phyloP scores from a whole-genome alignment of 192 early-diverging fungal species.

The Mortierella claussenii region DNA sequence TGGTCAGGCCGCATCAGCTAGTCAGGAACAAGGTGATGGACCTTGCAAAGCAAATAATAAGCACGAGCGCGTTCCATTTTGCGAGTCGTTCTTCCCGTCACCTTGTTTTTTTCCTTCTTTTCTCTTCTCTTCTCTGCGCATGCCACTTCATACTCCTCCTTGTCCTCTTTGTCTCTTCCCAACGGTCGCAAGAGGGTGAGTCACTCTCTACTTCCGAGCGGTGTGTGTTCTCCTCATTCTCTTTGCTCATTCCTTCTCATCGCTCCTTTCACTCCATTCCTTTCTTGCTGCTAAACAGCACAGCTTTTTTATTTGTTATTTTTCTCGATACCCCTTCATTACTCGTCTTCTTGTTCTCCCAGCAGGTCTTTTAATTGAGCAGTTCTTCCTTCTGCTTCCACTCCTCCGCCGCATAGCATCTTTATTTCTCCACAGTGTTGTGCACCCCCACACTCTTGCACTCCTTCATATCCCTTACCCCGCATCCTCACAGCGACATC shows the following conservation, averaged over 20 bases:
- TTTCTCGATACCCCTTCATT: neutral
- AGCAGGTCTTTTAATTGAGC: too few species aligned
- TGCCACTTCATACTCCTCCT: too few species aligned
- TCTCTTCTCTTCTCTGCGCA: neutral
- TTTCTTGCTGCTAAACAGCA: too few species aligned
- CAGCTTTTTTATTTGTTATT: slow-evolving; percentile 8
- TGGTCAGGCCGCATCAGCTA: neutral
- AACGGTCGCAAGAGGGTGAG: too few species aligned
- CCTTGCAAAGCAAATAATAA: too few species aligned
- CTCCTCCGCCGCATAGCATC: neutral
- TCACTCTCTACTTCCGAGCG: too few species aligned
- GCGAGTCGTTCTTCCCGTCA: neutral
- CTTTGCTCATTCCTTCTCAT: neutral
- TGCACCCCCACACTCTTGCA: too few species aligned
- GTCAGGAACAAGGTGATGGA: neutral
- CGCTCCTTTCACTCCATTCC: neutral
- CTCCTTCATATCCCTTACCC: neutral
- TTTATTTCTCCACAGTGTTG: neutral
- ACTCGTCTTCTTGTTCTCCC: too few species aligned
- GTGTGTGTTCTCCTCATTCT: too few species aligned
- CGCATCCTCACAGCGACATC: neutral
- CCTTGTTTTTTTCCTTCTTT: neutral
- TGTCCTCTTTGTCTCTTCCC: too few species aligned
- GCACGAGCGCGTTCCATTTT: slow-evolving; percentile 12
- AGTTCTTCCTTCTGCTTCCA: too few species aligned